These are phyloP conservation scores for Alternaria novae-zelandiae DNA, from an alignment of 2,329 filamentous ascomycete species.

Conservation along the genomic window DNA sequence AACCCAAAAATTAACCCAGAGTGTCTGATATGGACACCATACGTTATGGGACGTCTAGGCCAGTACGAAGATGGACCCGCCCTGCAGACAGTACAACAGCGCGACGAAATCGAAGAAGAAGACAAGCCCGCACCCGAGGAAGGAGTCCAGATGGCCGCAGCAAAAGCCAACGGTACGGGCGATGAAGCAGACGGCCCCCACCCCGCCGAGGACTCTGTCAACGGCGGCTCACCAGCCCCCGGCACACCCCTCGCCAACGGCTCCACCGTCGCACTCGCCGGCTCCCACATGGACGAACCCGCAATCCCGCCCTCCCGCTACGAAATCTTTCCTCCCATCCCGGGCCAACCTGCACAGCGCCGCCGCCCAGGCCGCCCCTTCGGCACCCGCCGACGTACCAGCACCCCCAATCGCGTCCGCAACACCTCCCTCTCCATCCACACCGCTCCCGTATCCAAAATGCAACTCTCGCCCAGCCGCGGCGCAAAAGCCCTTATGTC, in stretches of 20 bases:
- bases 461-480: slow-evolving; percentile 40
- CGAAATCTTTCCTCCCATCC: slow-evolving; percentile 76
- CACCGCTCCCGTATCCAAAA: slow-evolving; percentile 40
- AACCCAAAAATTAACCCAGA: slow-evolving; percentile 84
- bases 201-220: slow-evolving; percentile 36
- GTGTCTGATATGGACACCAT: slow-evolving; percentile 91
- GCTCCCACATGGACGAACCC: slow-evolving; percentile 40
- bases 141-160: slow-evolving; percentile 49
- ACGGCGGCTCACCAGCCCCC: slow-evolving; percentile 40
- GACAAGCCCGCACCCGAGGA: slow-evolving; percentile 52
- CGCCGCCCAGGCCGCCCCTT: slow-evolving; percentile 48
- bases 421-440: slow-evolving; percentile 35
- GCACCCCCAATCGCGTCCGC: slow-evolving; percentile 41
- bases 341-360: slow-evolving; percentile 51
- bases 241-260: slow-evolving; percentile 43
- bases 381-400: slow-evolving; percentile 45
- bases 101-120: slow-evolving; percentile 71
- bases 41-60: slow-evolving; percentile 88
- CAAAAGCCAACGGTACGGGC: slow-evolving; percentile 31
- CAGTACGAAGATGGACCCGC: slow-evolving; percentile 83
- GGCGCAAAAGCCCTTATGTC: slow-evolving; percentile 34
- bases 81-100: slow-evolving; percentile 83
- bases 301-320: slow-evolving; percentile 74
- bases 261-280: slow-evolving; percentile 35
- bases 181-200: slow-evolving; percentile 25